Evolutionary conservation across 345 rosid species (phyloP).

Genomic region (Chamaenerion angustifolium): DNA sequence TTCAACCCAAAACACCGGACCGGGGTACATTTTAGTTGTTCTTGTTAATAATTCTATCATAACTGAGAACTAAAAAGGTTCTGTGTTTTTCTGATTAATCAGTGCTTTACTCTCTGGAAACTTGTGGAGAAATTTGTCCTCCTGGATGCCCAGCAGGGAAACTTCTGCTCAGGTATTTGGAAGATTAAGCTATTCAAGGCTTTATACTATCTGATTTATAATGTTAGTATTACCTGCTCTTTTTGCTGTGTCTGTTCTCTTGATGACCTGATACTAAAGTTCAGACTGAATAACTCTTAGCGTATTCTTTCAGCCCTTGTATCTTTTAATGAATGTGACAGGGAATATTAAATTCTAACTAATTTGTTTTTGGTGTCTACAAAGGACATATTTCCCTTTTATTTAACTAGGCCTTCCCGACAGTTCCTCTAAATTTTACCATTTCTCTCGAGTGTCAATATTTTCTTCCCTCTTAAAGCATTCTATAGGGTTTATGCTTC

Average conservation of each 20-base stretch:
- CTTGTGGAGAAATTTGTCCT: constrained; percentile 70
- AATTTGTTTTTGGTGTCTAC: too few species aligned
- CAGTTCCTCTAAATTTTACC: too few species aligned
- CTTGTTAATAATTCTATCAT: background rate
- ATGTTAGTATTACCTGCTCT: background rate
- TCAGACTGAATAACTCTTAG: too few species aligned
- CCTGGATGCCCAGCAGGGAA: constrained; percentile 81
- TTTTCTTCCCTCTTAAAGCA: background rate
- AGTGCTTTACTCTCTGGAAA: constrained; percentile 72
- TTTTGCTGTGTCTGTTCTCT: background rate
- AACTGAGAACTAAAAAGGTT: constrained; percentile 2
- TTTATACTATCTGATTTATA: background rate
- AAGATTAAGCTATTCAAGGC: constrained; percentile 1
- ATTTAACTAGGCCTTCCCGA: too few species aligned
- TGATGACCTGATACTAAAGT: too few species aligned
- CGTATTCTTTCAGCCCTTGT: too few species aligned
- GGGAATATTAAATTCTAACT: too few species aligned
- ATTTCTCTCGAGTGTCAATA: background rate
- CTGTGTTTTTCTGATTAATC: constrained; percentile 13
- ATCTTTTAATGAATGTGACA: too few species aligned
- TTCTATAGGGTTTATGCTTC: too few species aligned
- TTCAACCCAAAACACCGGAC: constrained; percentile 38
- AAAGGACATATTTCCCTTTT: too few species aligned
- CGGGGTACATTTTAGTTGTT: constrained; percentile 33
- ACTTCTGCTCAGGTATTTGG: constrained; percentile 44